phyloP scores from a whole-genome alignment of 306 rosid genomes.

The apple (Malus domestica) region DNA sequence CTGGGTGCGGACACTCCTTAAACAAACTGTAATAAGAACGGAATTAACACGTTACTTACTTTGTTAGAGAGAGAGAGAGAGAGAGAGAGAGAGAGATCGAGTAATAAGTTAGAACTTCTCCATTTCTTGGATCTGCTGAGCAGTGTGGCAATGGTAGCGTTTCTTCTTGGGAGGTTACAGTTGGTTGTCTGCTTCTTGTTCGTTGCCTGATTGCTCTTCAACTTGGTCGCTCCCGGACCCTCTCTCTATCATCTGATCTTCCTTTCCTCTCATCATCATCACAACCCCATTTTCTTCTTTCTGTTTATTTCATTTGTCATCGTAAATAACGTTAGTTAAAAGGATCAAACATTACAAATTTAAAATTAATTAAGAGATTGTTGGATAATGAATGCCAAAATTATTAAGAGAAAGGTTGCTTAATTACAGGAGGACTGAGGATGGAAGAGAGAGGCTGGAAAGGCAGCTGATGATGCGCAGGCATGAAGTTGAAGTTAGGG shows the following conservation, averaged over 20 bases:
- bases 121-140: slow-evolving; percentile 99
- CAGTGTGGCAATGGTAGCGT: slow-evolving; percentile 89
- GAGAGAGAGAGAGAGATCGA: background rate
- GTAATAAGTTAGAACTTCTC: slow-evolving; percentile 41
- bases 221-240: slow-evolving; percentile 78
- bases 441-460: slow-evolving; percentile 58
- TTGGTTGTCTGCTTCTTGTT: slow-evolving; percentile 41
- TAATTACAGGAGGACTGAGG: slow-evolving; percentile 21
- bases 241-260: slow-evolving; percentile 60
- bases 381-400: too few relatives aligned
- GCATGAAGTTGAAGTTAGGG: slow-evolving; percentile 80
- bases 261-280: slow-evolving; percentile 44
- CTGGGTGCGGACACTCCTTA: slow-evolving; percentile 97
- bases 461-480: slow-evolving; percentile 37
- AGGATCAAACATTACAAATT: too few relatives aligned
- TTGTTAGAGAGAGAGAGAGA: background rate
- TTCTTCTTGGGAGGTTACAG: slow-evolving; percentile 58
- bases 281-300: slow-evolving; percentile 65
- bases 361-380: too few relatives aligned
- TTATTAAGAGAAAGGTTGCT: background rate
- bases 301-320: slow-evolving; percentile 19
- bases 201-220: slow-evolving; percentile 73
- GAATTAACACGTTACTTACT: background rate
- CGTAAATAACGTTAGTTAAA: too few relatives aligned
- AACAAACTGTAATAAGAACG: slow-evolving; percentile 44